Evolutionary conservation across 1,284 basidiomycete genomes (phyloP).

Genomic region (Naganishia albida): DNA sequence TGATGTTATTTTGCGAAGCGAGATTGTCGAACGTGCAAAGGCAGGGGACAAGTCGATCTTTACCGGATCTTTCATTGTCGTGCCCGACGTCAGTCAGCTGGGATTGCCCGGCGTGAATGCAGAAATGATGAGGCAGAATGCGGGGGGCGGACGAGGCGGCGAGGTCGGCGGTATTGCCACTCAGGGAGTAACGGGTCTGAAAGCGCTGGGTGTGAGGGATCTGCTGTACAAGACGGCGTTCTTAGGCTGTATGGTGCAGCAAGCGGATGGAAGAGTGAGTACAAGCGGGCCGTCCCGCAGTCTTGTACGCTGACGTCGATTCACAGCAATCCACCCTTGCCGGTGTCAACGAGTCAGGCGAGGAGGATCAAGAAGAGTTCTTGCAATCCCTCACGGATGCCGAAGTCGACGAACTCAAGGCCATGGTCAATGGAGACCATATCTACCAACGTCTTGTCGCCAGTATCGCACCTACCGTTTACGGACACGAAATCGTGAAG

Average conservation of each 20-base stretch:
- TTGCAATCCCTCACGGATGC: slow-evolving; percentile 85
- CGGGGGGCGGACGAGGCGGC: slow-evolving; percentile 62
- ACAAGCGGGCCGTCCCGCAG: not conserved
- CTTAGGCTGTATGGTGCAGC: slow-evolving; percentile 95
- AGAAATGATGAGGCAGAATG: slow-evolving; percentile 84
- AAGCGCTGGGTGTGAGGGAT: slow-evolving; percentile 91
- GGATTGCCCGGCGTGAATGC: slow-evolving; percentile 93
- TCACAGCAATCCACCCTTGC: slow-evolving; percentile 58
- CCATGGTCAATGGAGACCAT: slow-evolving; percentile 89
- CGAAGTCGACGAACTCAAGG: slow-evolving; percentile 90
- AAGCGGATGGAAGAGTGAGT: slow-evolving; percentile 78
- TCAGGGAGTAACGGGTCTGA: slow-evolving; percentile 89
- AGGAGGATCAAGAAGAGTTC: slow-evolving; percentile 74
- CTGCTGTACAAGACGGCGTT: slow-evolving; percentile 98
- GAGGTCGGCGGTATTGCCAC: slow-evolving; percentile 71
- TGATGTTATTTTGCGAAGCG: slow-evolving; percentile 92
- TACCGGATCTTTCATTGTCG: slow-evolving; percentile 96
- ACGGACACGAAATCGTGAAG: slow-evolving; percentile 96
- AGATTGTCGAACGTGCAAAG: slow-evolving; percentile 95
- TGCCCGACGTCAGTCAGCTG: slow-evolving; percentile 95
- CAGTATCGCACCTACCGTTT: slow-evolving; percentile 96
- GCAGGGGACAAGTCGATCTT: slow-evolving; percentile 99
- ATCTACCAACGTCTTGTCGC: slow-evolving; percentile 92
- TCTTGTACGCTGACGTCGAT: not conserved
- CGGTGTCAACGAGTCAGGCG: slow-evolving; percentile 77